Evolutionary conservation across 306 rosid species (phyloP), one percentile per base, ranked within the genome.

Genomic region (Rosa lucieae): DNA sequence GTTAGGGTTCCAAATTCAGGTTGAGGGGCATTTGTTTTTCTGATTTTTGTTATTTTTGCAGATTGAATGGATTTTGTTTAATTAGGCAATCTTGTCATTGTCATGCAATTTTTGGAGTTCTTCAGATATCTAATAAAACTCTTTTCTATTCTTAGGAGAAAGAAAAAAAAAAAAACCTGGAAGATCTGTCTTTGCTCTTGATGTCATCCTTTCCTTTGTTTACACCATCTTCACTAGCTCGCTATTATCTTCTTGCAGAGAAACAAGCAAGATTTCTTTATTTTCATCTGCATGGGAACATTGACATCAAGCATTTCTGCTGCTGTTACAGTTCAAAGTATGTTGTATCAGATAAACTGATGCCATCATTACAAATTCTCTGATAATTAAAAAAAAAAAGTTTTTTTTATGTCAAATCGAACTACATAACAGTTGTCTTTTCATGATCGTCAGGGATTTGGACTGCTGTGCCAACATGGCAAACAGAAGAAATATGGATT

Each of bases 181-280:
- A 76, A 73, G 70, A 56, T 59, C 49, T 11, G 37, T 44, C 23
- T 62, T 44, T 44, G 21, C 52, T 26, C 20, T 15, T 48, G 13
- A 37, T 51, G 52, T 20, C 23, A 76, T 72, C 51, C 63, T 13
- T 78, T 65, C 55, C 17, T n/a, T 86, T 76, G 62, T 37, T 52
- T 56, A 46, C 53, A 62, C 21, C 80, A 68, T 37, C 76, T 76
- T 53, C 79, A 67, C 72, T 59, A 73, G 74, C n/a, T 87, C 74
- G 21, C 72, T 18, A 78, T 76, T 74, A 78, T 89, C 73, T 52
- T 87, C 78, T 89, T 89, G 94, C 98, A 92, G 99, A 88, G 88
- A 87, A 95, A 95, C 88, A 95, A 92, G 72, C 83, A 96, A 86
- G 96, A 95, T 78, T 95, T 95, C 86, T 89, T 95, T 80, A 84